Evolutionary conservation across 2,329 filamentous ascomycete genomes (phyloP), one percentile per base, ranked within the genome.

Genomic region (Fusarium ambrosium): DNA sequence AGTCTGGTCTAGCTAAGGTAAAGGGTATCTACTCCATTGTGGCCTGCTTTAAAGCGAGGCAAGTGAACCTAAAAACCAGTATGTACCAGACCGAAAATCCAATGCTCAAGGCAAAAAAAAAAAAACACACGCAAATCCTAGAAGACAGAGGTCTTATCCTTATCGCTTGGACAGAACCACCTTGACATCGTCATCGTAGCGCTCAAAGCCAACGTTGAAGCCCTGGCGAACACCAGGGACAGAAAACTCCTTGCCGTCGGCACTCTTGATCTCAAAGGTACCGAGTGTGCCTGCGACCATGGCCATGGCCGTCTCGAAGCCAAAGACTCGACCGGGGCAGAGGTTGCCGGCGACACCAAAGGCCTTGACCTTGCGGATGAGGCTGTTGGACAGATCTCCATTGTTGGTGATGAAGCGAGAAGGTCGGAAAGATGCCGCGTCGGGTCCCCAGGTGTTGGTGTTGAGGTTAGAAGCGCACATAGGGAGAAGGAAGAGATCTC

Each of bases 281-380:
- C 78, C 68, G 64, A 81, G 68, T 48, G 80, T 66, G 1, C 75
- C 77, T 0, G 79, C 79, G 9, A 79, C 69, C 7, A 78, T 73
- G 20, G 75, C 75, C 62, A 82, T 77, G 66, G 78, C 77, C 0
- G 80, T 78, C 14, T 81, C 79, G 34, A 79, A 79, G 8, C 80
- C 80, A 62, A 81, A 78, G 1, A 76, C 75, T 2, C 80, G 77
- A 2, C 80, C 80, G 1, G 80, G 80, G 22, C 80, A 81, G 68
- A 82, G 66, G 39, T 81, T 81, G 0, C 80, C 80, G 0, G 80
- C 80, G 7, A 81, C 80, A 9, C 80, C 80, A 68, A 81, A 81
- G 7, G 79, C 80, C 41, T 76, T 73, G 11, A 81, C 78, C 61
- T 78, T 79, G 22, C 79, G 79, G 11, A 76, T 68, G 6, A 73